Percentiles rank a stretch among this genome's conserved stretches.
Conservation (phyloP, 1,139 yeast species). For the Taiozyma onychis region DNA sequence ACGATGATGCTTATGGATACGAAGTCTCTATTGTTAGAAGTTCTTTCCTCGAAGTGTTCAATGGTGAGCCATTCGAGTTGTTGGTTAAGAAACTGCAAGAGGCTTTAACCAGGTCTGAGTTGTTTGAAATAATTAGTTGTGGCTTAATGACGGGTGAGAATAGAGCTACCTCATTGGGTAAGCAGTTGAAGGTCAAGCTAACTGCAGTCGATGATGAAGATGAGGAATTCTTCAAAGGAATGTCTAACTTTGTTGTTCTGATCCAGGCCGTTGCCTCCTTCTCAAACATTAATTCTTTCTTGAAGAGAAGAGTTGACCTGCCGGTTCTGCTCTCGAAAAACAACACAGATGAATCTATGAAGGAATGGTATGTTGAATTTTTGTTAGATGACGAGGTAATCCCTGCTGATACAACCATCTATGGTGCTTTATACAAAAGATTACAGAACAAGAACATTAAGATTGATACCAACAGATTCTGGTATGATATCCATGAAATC, state of each 20-base stretch:
- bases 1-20: conserved; percentile 20
- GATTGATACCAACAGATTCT: conserved; percentile 47
- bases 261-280: conserved; percentile 92
- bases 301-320: conserved; percentile 34
- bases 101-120: conserved; percentile 67
- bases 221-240: conserved; percentile 24
- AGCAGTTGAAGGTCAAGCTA: conserved; percentile 61
- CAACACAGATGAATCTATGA: conserved; percentile 10
- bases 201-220: conserved; percentile 27
- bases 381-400: conserved; percentile 53
- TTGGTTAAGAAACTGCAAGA: conserved; percentile 63
- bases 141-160: conserved; percentile 35
- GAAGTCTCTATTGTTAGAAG: conserved; percentile 32
- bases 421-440: conserved; percentile 68
- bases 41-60: conserved; percentile 46
- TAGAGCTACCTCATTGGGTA: conserved; percentile 59
- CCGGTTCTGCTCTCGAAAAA: conserved; percentile 12
- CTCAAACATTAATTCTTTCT: conserved; percentile 61
- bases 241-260: conserved; percentile 45
- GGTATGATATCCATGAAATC: conserved; percentile 53
- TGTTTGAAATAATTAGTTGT: conserved; percentile 64
- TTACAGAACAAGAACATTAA: conserved; percentile 34
- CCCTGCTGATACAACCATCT: conserved; percentile 68
- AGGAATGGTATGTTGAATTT: conserved; percentile 52
- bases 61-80: conserved; percentile 33